These are phyloP conservation scores for Rutstroemia sp. DNA, from an alignment of 2,329 filamentous ascomycete genomes.

Conservation along the genomic window DNA sequence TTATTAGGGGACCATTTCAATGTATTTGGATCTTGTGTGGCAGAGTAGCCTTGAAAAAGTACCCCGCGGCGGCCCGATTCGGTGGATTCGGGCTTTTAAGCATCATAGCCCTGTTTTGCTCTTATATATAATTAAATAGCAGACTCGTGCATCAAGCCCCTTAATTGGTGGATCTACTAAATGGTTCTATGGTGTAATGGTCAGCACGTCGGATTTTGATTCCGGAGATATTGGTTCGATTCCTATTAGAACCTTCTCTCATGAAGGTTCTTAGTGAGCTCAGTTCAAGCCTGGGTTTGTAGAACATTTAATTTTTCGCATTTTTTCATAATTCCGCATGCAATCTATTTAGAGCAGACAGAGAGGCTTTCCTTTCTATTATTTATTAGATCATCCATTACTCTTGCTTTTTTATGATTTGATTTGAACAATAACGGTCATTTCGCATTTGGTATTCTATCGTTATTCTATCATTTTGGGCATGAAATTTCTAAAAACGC, in stretches of 20 bases:
- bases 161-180: background rate
- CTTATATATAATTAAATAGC: background rate
- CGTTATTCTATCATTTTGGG: background rate
- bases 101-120: background rate
- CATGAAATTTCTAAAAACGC: background rate
- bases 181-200: constrained; percentile 10
- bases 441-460: background rate
- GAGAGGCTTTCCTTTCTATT: too few species aligned
- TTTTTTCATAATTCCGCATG: background rate
- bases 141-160: background rate
- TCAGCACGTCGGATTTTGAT: constrained; percentile 3
- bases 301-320: background rate
- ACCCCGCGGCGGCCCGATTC: background rate
- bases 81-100: background rate
- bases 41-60: too few species aligned
- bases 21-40: too few species aligned
- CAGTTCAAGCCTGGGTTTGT: constrained; percentile 1
- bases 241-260: constrained; percentile 9
- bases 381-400: too few species aligned
- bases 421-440: background rate
- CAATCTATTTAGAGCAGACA: too few species aligned
- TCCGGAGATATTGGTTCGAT: constrained; percentile 8
- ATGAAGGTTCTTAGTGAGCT: constrained; percentile 1
- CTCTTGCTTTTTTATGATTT: background rate
- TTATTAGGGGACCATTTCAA: too few species aligned